Conservation (phyloP, 352 stramenopile species). For the Phytophthora tubulina region DNA sequence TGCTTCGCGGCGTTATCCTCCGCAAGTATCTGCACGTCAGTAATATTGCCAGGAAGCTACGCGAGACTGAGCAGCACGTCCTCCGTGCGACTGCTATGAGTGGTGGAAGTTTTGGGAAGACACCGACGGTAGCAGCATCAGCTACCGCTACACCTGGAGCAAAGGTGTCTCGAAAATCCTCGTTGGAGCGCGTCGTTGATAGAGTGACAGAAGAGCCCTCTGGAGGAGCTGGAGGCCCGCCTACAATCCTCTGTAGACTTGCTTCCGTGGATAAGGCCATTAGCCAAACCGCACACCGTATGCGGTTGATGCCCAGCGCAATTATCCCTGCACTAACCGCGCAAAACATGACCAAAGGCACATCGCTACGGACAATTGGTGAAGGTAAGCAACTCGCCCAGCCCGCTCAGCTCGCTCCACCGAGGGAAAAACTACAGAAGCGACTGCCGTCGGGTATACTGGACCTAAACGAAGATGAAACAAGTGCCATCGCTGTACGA, state of each 20-base stretch:
- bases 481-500: slow-evolving; percentile 13
- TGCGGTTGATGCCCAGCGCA: slow-evolving; percentile 56
- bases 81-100: slow-evolving; percentile 45
- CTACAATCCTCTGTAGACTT: slow-evolving; percentile 48
- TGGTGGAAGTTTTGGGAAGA: slow-evolving; percentile 22
- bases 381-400: slow-evolving; percentile 32
- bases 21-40: slow-evolving; percentile 75
- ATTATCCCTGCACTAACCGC: slow-evolving; percentile 28
- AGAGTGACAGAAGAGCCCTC: slow-evolving; percentile 11
- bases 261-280: slow-evolving; percentile 75
- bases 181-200: slow-evolving; percentile 25
- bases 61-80: slow-evolving; percentile 67
- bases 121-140: background rate
- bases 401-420: background rate
- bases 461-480: slow-evolving; percentile 35
- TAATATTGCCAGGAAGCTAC: slow-evolving; percentile 72
- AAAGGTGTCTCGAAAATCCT: slow-evolving; percentile 21
- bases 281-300: slow-evolving; percentile 68
- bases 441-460: slow-evolving; percentile 10
- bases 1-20: slow-evolving; percentile 66
- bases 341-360: slow-evolving; percentile 40
- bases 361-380: slow-evolving; percentile 52
- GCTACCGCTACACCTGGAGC: background rate
- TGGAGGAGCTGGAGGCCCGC: background rate
- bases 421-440: slow-evolving; percentile 24